phyloP scores from a whole-genome alignment of 1,284 basidiomycete genomes.

The Ustilago bromivora region DNA sequence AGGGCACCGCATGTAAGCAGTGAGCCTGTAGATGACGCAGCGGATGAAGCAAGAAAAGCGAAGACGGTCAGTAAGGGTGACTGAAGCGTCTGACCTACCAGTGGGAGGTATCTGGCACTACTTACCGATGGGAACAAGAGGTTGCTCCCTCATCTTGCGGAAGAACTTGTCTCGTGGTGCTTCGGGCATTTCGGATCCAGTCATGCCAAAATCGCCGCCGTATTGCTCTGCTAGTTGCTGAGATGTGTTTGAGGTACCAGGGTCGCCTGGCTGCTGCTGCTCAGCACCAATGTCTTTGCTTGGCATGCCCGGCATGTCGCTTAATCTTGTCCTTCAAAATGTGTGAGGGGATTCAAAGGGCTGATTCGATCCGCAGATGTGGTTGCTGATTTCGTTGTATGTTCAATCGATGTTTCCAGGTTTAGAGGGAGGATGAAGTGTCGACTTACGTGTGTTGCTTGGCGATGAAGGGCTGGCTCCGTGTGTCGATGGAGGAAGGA shows the following conservation, averaged over 20 bases:
- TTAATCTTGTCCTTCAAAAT: background rate
- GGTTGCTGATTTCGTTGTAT: too few relatives aligned
- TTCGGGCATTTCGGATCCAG: conserved; percentile 35
- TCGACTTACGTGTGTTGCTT: too few relatives aligned
- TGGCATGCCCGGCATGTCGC: conserved; percentile 40
- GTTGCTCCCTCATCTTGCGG: conserved; percentile 66
- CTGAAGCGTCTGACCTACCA: background rate
- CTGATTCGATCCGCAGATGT: background rate
- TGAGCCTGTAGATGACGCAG: conserved; percentile 45
- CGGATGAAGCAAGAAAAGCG: background rate
- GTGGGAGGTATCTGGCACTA: background rate
- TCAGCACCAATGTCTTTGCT: conserved; percentile 32
- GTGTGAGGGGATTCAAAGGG: background rate
- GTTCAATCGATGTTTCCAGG: too few relatives aligned
- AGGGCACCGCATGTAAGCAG: conserved; percentile 64
- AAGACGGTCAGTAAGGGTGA: background rate
- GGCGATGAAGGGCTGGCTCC: too few relatives aligned
- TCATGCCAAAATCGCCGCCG: conserved; percentile 6
- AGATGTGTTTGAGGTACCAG: background rate
- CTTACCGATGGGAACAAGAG: conserved; percentile 67
- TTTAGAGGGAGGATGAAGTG: background rate
- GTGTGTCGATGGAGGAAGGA: too few relatives aligned
- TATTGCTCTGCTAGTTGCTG: background rate
- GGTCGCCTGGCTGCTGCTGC: conserved; percentile 46
- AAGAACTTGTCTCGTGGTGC: conserved; percentile 59